A percentile compares a stretch with the other conserved stretches of the same genome.
Conservation (phyloP, 306 rosid species). For the Vigna radiata region DNA sequence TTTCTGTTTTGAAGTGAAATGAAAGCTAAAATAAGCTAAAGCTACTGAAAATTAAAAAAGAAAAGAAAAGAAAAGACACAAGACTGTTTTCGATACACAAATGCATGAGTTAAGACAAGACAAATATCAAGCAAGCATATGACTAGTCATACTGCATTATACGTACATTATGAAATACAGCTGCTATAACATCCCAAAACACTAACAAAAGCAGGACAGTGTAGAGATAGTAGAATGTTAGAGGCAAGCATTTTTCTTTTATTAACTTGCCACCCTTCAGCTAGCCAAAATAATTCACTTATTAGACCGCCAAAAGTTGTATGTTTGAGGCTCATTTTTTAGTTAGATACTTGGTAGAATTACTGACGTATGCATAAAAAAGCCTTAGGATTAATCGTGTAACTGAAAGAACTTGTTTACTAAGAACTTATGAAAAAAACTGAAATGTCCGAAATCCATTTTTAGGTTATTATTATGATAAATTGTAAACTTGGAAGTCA, state of each 20-base stretch:
- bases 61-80: background rate
- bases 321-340: background rate
- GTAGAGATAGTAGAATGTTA: slow-evolving; percentile 2
- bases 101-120: slow-evolving; percentile 1
- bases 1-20: background rate
- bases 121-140: slow-evolving; percentile 6
- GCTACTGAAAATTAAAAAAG: background rate
- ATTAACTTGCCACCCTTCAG: background rate
- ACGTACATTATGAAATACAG: slow-evolving; percentile 12
- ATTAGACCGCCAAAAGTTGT: background rate
- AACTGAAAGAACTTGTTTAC: background rate
- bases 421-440: background rate
- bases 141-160: slow-evolving; percentile 23
- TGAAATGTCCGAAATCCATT: background rate
- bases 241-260: background rate
- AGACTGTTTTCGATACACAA: background rate
- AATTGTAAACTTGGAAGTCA: too few species aligned
- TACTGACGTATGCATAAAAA: background rate
- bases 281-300: background rate
- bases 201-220: background rate
- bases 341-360: background rate
- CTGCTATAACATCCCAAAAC: background rate
- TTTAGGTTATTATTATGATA: background rate
- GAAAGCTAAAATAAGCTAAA: background rate
- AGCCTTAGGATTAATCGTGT: too few species aligned